A percentile compares a stretch with the other conserved stretches of the same genome.
These are phyloP conservation scores for Cinnamomum chago DNA, from an alignment of 164 flowering plant species.

Conservation along the genomic window DNA sequence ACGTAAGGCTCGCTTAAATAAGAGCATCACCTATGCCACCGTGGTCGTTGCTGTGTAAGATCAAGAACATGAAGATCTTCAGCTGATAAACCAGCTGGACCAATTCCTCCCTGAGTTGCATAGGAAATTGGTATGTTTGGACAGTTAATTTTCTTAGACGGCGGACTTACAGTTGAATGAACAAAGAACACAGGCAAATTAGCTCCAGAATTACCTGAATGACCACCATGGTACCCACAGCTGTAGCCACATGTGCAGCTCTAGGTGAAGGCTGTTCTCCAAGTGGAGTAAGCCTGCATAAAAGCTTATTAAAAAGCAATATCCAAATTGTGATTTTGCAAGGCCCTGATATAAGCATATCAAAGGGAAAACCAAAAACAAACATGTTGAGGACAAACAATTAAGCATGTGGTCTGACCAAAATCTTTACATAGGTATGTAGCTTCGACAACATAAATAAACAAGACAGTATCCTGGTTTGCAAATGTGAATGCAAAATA, in stretches of 20 bases:
- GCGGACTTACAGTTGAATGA: neutral
- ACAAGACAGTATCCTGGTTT: neutral
- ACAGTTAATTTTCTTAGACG: neutral
- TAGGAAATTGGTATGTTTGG: neutral
- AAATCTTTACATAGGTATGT: too few species aligned
- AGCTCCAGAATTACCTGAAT: conserved; percentile 67
- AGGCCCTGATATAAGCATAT: neutral
- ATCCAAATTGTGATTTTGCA: neutral
- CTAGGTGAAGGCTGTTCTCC: conserved; percentile 99
- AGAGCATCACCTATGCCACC: conserved; percentile 86
- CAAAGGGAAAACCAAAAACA: neutral
- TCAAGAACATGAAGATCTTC: conserved; percentile 99
- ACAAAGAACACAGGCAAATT: neutral
- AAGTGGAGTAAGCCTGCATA: conserved; percentile 71
- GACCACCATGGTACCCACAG: conserved; percentile 99
- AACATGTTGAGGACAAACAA: neutral
- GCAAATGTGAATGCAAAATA: neutral
- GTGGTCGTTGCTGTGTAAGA: conserved; percentile 90
- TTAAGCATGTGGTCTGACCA: too few species aligned
- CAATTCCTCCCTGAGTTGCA: conserved; percentile 86
- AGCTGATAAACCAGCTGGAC: conserved; percentile 98
- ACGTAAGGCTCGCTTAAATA: neutral
- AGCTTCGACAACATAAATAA: too few species aligned
- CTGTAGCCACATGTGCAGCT: conserved; percentile 99
- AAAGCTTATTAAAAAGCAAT: neutral